Percentiles rank a stretch among this genome's conserved stretches.
Evolutionary conservation across 148 eudicot species (phyloP).

Genomic region (Rhododendron vialii): DNA sequence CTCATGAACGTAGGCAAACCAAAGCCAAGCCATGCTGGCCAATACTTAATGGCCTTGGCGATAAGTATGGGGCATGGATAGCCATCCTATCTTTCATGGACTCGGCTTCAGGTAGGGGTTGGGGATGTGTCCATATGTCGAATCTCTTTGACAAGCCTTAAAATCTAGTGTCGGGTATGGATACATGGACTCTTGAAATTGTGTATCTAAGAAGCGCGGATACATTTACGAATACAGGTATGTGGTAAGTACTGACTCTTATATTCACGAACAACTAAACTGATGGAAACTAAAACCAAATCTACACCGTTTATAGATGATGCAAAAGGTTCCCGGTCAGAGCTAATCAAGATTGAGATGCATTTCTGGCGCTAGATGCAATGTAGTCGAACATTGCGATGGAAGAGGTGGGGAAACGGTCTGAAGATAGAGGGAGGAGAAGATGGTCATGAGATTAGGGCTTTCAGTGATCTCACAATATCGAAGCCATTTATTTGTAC

Average conservation of each 20-base stretch:
- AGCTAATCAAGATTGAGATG: background rate
- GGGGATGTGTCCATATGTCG: background rate
- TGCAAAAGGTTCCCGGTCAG: background rate
- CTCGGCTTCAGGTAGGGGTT: background rate
- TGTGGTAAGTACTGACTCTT: background rate
- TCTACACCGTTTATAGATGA: background rate
- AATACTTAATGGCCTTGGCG: background rate
- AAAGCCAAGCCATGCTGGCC: background rate
- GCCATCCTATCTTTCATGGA: background rate
- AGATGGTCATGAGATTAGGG: background rate
- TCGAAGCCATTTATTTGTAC: background rate
- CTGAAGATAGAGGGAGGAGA: background rate
- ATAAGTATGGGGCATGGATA: background rate
- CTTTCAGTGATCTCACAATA: background rate
- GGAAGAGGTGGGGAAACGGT: background rate
- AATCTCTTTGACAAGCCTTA: background rate
- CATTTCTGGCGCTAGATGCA: background rate
- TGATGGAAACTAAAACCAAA: background rate
- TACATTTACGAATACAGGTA: background rate
- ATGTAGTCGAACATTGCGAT: background rate
- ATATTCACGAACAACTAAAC: background rate
- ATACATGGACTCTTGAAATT: background rate
- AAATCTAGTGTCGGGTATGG: background rate
- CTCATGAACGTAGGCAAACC: background rate
- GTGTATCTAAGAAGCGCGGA: background rate